Conservation (phyloP, 1,284 basidiomycete species). For the Cutaneotrichosporon cutaneum region DNA sequence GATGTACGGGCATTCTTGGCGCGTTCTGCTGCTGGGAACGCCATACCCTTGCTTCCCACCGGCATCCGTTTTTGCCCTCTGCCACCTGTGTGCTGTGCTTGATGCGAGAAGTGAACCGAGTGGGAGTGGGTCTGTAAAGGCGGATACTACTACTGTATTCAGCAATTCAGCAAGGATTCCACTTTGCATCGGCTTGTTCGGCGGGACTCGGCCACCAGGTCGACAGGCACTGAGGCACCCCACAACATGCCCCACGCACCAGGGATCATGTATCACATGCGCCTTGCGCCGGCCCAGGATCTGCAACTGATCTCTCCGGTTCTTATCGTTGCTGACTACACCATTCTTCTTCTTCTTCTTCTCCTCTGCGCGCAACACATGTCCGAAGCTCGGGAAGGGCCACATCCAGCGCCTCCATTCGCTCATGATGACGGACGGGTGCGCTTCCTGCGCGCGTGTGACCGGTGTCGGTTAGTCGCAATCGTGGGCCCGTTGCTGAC, state of each 20-base stretch:
- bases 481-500: background rate
- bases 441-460: conserved; percentile 22
- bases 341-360: background rate
- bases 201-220: too few relatives aligned
- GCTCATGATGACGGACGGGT: conserved; percentile 10
- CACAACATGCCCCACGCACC: too few relatives aligned
- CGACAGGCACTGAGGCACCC: too few relatives aligned
- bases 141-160: too few relatives aligned
- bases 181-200: too few relatives aligned
- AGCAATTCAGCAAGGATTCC: too few relatives aligned
- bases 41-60: background rate
- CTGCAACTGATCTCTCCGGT: background rate
- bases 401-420: background rate
- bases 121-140: too few relatives aligned
- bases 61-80: too few relatives aligned
- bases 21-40: background rate
- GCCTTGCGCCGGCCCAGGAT: background rate
- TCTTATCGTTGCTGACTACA: background rate
- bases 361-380: background rate
- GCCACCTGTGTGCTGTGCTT: too few relatives aligned
- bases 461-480: conserved; percentile 20
- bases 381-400: background rate
- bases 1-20: background rate
- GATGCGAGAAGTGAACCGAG: too few relatives aligned
- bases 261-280: too few relatives aligned